Evolutionary conservation across 345 rosid genomes (phyloP), one percentile per base, ranked within the genome.

Genomic region (Toxicodendron radicans): DNA sequence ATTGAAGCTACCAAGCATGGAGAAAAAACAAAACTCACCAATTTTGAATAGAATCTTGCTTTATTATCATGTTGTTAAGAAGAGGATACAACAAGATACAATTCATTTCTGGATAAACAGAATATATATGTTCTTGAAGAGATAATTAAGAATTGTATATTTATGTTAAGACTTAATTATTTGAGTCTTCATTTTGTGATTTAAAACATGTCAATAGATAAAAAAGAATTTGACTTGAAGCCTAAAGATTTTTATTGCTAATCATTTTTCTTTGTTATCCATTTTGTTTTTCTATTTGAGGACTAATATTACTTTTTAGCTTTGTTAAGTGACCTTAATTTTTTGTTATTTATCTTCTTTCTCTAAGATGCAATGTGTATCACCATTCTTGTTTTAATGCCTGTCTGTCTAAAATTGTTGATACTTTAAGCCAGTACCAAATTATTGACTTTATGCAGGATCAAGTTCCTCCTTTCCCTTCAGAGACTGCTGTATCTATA

Each of bases 401-500:
- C 23, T 51, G 18, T 10, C 24, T 21, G 14, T 58, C 62, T 58
- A 58, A 58, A 51, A 17, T 23, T 58, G 35, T 13, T 66, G 65
- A 66, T 8, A 48, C 7, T 66, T 49, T 56, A n/a, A 14, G 56
- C 23, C 41, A 64, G 66, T 27, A 21, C 49, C 71, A 24, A 79
- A 66, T 72, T 60, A 43, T 45, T 74, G 58, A 63, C 57, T 64
- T 73, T 27, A 2, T 81, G 62, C 81, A 95, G 99, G 99, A 95
- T 89, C 98, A 95, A 91, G 99, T 95, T 83, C 99, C 99, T 72
- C 99, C 99, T 16, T 95, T 95, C 75, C 86, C 99, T 73, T 95
- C 99, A 20, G 93, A 91, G 63, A 91, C 95, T 58, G 97, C 98
- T 64, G 69, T 91, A 57, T 80, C 93, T 32, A 95, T 90, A 74